phyloP scores from a whole-genome alignment of 2,329 filamentous ascomycete species.

The Fusarium tjaetaba region DNA sequence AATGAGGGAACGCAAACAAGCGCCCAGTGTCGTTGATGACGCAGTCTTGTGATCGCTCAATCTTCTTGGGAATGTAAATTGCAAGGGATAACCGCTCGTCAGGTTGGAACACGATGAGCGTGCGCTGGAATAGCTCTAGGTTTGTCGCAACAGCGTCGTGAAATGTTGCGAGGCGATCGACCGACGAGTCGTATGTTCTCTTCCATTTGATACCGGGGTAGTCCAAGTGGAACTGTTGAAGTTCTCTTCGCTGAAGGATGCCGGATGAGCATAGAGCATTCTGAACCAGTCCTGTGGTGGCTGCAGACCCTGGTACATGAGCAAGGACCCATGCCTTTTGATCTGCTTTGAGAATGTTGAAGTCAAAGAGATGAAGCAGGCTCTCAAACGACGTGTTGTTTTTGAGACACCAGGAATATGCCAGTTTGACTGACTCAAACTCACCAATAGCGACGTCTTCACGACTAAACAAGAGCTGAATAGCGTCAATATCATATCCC shows the following conservation, averaged over 20 bases:
- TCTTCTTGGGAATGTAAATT: neutral
- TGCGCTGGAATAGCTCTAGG: neutral
- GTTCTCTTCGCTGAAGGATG: neutral
- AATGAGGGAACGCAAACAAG: neutral
- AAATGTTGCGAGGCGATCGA: neutral
- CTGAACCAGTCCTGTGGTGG: accelerated
- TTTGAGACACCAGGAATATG: neutral
- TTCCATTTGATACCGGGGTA: neutral
- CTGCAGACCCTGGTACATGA: neutral
- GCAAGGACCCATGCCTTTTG: neutral
- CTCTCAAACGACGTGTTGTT: neutral
- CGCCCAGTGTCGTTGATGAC: neutral
- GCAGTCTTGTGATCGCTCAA: neutral
- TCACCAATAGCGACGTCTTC: neutral
- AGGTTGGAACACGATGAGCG: neutral
- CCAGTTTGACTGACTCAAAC: neutral
- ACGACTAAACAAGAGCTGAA: neutral
- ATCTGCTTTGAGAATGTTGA: neutral
- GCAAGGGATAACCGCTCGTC: neutral
- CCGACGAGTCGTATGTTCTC: neutral
- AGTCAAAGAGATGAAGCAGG: neutral
- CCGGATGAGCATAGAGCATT: neutral
- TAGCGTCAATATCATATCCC: neutral
- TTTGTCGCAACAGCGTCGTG: neutral
- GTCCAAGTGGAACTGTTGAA: neutral